Evolutionary conservation across 768 basidiomycete genomes (phyloP).

Genomic region (Boletales sp.): DNA sequence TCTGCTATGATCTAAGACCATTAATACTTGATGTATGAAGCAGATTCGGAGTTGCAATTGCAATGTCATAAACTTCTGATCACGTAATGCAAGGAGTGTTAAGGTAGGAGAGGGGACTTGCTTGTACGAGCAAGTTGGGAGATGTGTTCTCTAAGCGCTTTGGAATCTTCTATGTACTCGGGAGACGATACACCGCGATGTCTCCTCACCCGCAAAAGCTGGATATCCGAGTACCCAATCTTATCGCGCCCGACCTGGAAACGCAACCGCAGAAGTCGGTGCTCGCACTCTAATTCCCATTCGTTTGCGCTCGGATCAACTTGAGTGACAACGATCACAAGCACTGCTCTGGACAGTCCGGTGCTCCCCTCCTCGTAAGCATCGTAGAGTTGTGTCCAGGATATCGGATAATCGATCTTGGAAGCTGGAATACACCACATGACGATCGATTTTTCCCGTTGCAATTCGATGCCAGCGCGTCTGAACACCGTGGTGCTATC

Average conservation of each 20-base stretch:
- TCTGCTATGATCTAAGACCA: too few species aligned
- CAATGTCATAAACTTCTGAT: too few species aligned
- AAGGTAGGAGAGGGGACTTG: too few species aligned
- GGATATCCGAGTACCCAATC: too few species aligned
- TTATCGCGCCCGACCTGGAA: neutral
- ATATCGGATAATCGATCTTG: neutral
- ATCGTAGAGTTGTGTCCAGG: neutral
- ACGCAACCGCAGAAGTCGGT: too few species aligned
- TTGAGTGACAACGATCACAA: neutral
- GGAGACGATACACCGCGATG: neutral
- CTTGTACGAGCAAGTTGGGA: neutral
- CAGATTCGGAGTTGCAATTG: too few species aligned
- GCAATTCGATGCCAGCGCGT: neutral
- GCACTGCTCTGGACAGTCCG: neutral
- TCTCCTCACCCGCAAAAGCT: neutral
- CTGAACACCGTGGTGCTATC: neutral
- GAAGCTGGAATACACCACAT: neutral
- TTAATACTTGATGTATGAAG: too few species aligned
- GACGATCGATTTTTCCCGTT: neutral
- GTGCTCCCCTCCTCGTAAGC: neutral
- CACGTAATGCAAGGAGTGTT: too few species aligned
- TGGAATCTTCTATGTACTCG: neutral
- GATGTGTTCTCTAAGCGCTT: neutral
- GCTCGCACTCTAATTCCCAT: too few species aligned
- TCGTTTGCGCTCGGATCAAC: neutral